phyloP scores from a whole-genome alignment of 441 rosid genomes.

The Erysimum cheiri region DNA sequence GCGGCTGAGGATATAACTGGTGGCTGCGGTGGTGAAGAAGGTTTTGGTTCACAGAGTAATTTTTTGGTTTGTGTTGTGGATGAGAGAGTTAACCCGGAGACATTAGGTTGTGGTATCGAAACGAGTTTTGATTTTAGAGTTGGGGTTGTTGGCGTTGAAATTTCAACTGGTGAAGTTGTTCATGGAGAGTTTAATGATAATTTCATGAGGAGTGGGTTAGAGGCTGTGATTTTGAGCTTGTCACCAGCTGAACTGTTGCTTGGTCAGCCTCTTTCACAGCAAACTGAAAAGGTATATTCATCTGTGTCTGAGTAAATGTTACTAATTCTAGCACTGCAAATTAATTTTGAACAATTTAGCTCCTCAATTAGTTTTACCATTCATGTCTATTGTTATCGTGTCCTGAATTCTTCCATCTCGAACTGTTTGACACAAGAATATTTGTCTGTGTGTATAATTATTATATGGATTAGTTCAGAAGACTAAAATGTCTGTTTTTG shows the following conservation, averaged over 20 bases:
- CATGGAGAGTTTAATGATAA: slow-evolving; percentile 78
- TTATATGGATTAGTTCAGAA: slow-evolving; percentile 3
- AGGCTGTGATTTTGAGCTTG: slow-evolving; percentile 81
- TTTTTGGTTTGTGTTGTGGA: slow-evolving; percentile 86
- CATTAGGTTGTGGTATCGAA: slow-evolving; percentile 35
- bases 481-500: slow-evolving; percentile 17
- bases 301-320: slow-evolving; percentile 6
- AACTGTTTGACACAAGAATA: slow-evolving; percentile 15
- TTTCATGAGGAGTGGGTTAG: slow-evolving; percentile 80
- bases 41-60: slow-evolving; percentile 68
- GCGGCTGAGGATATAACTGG: slow-evolving; percentile 87
- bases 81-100: slow-evolving; percentile 42
- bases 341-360: slow-evolving; percentile 5
- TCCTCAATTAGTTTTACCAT: slow-evolving; percentile 5
- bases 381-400: neutral
- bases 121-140: slow-evolving; percentile 62
- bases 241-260: slow-evolving; percentile 88
- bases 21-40: slow-evolving; percentile 55
- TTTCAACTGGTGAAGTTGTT: slow-evolving; percentile 90
- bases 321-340: slow-evolving; percentile 3
- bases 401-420: neutral
- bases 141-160: slow-evolving; percentile 86
- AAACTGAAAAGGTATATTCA: slow-evolving; percentile 76
- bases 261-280: slow-evolving; percentile 76
- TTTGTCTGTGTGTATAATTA: slow-evolving; percentile 12